Conservation (phyloP, 768 basidiomycete species). For the Ramaria rubella region DNA sequence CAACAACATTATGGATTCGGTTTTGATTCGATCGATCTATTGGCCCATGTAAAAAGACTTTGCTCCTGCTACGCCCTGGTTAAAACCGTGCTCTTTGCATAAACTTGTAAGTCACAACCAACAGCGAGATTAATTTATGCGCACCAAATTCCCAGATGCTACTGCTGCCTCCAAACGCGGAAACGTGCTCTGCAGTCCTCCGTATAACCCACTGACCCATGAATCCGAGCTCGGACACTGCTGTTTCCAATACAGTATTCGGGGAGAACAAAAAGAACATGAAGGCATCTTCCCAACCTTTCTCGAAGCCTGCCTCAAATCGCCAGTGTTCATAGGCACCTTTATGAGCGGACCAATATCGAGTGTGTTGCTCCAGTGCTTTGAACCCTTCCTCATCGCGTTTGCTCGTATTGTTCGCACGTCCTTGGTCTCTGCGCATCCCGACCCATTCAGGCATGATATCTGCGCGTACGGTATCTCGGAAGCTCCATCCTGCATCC, state of each 20-base stretch:
- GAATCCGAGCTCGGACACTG: constrained; percentile 58
- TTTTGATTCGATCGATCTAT: too few relatives aligned
- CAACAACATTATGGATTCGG: too few relatives aligned
- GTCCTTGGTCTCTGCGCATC: constrained; percentile 18
- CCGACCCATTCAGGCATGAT: constrained; percentile 54
- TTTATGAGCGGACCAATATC: constrained; percentile 44
- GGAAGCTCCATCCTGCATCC: constrained; percentile 71
- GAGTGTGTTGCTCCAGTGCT: constrained; percentile 27
- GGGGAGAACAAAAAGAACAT: constrained; percentile 38
- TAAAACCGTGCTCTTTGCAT: not conserved
- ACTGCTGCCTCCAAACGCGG: constrained; percentile 30
- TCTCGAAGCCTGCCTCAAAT: constrained; percentile 56
- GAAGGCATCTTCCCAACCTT: constrained; percentile 70
- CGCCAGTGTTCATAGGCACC: constrained; percentile 59
- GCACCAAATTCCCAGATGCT: constrained; percentile 65
- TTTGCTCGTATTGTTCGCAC: constrained; percentile 16
- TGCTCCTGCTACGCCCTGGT: constrained; percentile 46
- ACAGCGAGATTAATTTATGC: constrained; percentile 12
- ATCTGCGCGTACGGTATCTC: constrained; percentile 54
- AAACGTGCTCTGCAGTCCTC: constrained; percentile 39
- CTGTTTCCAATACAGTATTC: constrained; percentile 17
- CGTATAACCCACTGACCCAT: constrained; percentile 49
- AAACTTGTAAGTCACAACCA: not conserved
- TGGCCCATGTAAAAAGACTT: constrained; percentile 4
- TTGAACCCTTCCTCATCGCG: constrained; percentile 19